Evolutionary conservation across 148 eudicot genomes (phyloP).

Genomic region (Talinum fruticosum): DNA sequence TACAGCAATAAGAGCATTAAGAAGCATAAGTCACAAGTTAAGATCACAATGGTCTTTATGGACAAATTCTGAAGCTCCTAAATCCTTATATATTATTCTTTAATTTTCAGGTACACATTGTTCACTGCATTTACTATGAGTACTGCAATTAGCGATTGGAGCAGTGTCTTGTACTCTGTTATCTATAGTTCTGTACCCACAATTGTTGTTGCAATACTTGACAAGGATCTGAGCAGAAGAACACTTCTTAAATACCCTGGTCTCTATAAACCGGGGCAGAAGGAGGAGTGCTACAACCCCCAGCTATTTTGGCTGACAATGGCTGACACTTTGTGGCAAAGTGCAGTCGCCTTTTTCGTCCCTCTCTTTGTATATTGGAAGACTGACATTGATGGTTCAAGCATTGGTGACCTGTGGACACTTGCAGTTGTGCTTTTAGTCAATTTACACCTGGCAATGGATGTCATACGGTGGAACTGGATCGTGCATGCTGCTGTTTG

Average conservation of each 20-base stretch:
- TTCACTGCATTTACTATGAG: constrained; percentile 76
- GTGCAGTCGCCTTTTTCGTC: constrained; percentile 63
- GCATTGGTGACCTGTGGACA: constrained; percentile 96
- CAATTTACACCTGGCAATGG: constrained; percentile 92
- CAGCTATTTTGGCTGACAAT: constrained; percentile 84
- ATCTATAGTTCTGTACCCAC: constrained; percentile 89
- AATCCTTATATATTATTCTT: not conserved
- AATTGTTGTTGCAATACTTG: constrained; percentile 74
- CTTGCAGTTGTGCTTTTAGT: constrained; percentile 72
- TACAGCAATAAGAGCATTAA: not conserved
- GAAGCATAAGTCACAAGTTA: not conserved
- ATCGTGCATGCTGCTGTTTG: constrained; percentile 74
- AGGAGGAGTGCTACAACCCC: constrained; percentile 70
- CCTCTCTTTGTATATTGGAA: constrained; percentile 78
- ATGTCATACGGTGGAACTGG: constrained; percentile 90
- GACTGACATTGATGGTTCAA: constrained; percentile 58
- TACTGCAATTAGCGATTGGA: constrained; percentile 95
- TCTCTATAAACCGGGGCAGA: constrained; percentile 84
- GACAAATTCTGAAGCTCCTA: not conserved
- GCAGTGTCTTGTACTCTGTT: constrained; percentile 81
- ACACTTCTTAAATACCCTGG: constrained; percentile 74
- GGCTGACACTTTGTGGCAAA: constrained; percentile 87
- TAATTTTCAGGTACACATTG: constrained; percentile 69
- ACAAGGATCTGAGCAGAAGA: constrained; percentile 82
- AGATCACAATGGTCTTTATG: not conserved